Base-by-base conservation (phyloP, 83 land plant species). In the Picea abies region DNA sequence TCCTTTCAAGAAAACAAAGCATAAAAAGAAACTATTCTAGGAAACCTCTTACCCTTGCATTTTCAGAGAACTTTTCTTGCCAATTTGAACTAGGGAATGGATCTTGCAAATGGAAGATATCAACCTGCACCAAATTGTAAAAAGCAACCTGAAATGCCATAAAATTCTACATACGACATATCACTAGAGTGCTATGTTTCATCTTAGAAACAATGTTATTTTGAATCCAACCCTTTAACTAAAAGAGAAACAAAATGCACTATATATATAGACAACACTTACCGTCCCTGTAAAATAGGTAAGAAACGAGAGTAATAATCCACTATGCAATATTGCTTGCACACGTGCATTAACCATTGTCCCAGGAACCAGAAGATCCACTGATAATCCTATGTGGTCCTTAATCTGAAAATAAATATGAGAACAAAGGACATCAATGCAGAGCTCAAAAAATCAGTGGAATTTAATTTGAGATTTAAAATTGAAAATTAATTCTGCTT, bases 211-310 rank as follows among this genome's bases (percentile, higher is more conserved):
- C 60, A 26, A 4, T 32, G 11, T 20, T 63, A 61, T 79, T 29
- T 8, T n/a, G 17, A 79, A 41, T n/a, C 17, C 35, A 79, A 72
- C n/a, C 47, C 8, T 82, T 12, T 29, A 16, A 65, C 17, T 44
- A 75, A 63, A 14, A 15, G 6, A 75, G 14, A 75, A 5, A 23
- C 67, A 35, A 11, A 73, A 63, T 12, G 64, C 20, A 17, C 32
- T 26, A 62, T 35, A 35, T 12, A 22, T 6, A 69, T 1, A 73
- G 63, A 58, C 39, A 63, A 15, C 22, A 63, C 96, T 93, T 85
- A 98, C 99, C 63, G 92, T 96, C 86, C 99, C 99, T 63, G 97
- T 94, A 81, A 98, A 98, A 83, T 98, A 96, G 16, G 99, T 98
- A 26, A 98, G 92, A 81, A 98, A 98, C 25, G 99, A 96, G 39